Conservation (phyloP, 495 filamentous ascomycete species). For the Neurospora tetrasperma region DNA sequence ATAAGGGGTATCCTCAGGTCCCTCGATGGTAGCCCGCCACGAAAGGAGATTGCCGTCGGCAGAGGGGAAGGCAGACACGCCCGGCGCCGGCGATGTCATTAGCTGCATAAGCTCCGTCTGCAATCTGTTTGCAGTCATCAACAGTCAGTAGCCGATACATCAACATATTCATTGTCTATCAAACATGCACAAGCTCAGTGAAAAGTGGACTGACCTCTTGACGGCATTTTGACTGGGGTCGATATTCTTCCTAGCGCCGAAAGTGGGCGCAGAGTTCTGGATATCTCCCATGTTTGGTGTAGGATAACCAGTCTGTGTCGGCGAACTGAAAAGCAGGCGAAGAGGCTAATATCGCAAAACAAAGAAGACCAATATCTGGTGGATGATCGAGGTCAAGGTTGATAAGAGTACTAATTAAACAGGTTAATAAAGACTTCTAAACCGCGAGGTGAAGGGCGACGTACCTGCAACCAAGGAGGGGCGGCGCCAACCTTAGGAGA, state of each 20-base stretch:
- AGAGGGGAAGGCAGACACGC: conserved; percentile 90
- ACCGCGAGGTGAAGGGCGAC: neutral
- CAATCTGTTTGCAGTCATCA: conserved; percentile 26
- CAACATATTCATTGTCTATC: neutral
- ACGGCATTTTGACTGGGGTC: conserved; percentile 63
- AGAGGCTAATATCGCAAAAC: neutral
- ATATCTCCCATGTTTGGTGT: conserved; percentile 49
- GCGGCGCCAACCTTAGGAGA: neutral
- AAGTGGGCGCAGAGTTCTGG: conserved; percentile 61
- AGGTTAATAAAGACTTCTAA: conserved; percentile 14
- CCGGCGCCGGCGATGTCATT: conserved; percentile 88
- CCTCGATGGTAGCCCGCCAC: conserved; percentile 90
- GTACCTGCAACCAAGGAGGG: neutral
- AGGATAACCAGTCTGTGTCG: neutral
- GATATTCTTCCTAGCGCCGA: conserved; percentile 40
- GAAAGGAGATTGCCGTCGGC: conserved; percentile 78
- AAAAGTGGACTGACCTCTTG: conserved; percentile 50
- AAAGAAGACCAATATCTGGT: conserved; percentile 8
- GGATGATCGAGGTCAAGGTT: neutral
- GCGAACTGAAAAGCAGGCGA: neutral
- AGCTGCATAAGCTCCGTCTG: conserved; percentile 97
- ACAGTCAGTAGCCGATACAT: neutral
- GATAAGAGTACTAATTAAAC: neutral
- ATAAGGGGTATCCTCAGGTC: conserved; percentile 87
- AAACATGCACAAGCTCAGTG: neutral